Base-by-base conservation (phyloP, 305 asterid genomes). In the Fraxinus ornus region DNA sequence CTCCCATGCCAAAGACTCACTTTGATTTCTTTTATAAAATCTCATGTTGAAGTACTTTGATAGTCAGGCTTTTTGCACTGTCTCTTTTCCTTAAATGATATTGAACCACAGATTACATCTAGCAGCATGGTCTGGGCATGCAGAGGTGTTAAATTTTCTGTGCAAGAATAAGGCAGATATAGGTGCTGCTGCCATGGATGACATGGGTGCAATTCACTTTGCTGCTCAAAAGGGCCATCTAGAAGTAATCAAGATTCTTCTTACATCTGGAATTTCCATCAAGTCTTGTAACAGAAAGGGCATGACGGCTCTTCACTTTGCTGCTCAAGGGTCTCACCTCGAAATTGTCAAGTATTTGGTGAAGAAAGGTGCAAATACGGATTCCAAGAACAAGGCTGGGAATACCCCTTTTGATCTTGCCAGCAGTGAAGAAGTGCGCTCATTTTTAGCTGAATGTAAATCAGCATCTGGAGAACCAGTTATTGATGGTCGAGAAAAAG, bases 101-200 rank as follows among this genome's bases (percentile, higher is more conserved):
- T 81, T 77, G 85, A 84, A 83, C 77, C 76, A 75, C 78, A 96
- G 98, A 83, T 92, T 96, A 73, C 99, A 96, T 89, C 89, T 96
- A 85, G 98, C 99, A 79, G 97, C 99, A 62, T 96, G 98, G 98
- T 85, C 98, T 3, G 98, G 99, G 60, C 97, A 96, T 78, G 68
- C 93, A 15, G 93, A 94, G 80, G 88, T 96, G 12, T 94, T 91
- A 77, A 90, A 85, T 57, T 96, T 87, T 87, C 97, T 96, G 76
- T 87, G 92, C 86, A 94, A 94, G 86, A 96, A 92, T 89, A 92
- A 91, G 84, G 98, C 98, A 0, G 98, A 96, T 77, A 90, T 85
- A 22, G 89, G 98, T 44, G 99, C 98, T 85, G 97, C 99, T 9
- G 99, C 99, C 78, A 91, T 96, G 97, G 99, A 96, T 73, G 97